Evolutionary conservation across 345 rosid genomes (phyloP).

Genomic region (Eucalyptus erythrocorys): DNA sequence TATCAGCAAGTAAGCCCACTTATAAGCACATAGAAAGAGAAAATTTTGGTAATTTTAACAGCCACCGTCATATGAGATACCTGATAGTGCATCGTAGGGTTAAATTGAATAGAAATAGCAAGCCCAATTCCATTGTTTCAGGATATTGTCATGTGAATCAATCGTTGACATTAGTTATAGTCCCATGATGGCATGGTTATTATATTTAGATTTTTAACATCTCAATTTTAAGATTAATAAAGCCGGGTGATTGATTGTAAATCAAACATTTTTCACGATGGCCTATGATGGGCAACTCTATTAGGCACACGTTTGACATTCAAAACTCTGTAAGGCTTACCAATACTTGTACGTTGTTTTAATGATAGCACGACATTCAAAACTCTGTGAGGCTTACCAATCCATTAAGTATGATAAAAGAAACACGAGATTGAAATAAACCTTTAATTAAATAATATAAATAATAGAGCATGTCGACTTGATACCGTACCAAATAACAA

Average conservation of each 20-base stretch:
- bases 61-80: background rate
- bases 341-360: background rate
- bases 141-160: background rate
- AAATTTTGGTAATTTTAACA: too few relatives aligned
- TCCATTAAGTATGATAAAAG: background rate
- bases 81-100: background rate
- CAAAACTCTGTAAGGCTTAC: fast-evolving
- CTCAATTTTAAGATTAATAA: background rate
- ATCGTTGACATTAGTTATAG: background rate
- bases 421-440: background rate
- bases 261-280: background rate
- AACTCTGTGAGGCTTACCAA: fast-evolving
- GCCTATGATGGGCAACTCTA: background rate
- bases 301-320: fast-evolving
- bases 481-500: fast-evolving
- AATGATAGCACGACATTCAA: fast-evolving
- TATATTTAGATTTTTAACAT: background rate
- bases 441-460: too few relatives aligned
- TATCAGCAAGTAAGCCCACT: too few relatives aligned
- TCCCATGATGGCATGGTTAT: background rate
- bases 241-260: fast-evolving
- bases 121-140: fast-evolving
- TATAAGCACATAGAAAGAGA: too few relatives aligned
- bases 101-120: background rate
- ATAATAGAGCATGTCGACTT: background rate